Evolutionary conservation across 805 yeast species (phyloP).

Genomic region (Myxozyma melibiosi): DNA sequence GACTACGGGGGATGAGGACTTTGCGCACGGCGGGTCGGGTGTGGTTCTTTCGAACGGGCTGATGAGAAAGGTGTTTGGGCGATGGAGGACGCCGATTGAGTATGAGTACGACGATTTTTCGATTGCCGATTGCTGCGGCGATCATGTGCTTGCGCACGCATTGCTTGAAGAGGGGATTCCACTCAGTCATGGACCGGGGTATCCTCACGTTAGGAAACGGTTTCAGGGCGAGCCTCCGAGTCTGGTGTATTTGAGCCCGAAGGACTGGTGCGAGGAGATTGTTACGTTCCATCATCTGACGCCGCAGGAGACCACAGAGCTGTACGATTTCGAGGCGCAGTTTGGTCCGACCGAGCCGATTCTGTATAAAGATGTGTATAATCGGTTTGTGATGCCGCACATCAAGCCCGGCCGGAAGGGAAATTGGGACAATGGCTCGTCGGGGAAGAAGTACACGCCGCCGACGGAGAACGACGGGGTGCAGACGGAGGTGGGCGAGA

Average conservation of each 20-base stretch:
- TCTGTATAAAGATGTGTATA: conserved; percentile 40
- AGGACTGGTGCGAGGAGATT: conserved; percentile 40
- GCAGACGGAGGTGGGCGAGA: not conserved
- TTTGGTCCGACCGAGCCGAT: conserved; percentile 29
- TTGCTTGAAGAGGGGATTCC: conserved; percentile 31
- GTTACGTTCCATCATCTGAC: conserved; percentile 42
- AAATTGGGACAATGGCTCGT: conserved; percentile 38
- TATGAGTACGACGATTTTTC: conserved; percentile 35
- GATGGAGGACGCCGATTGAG: conserved; percentile 21
- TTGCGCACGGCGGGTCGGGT: conserved; percentile 48
- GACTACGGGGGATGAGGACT: conserved; percentile 29
- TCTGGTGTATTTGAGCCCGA: conserved; percentile 19
- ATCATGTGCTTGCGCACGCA: conserved; percentile 39
- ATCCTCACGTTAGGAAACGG: conserved; percentile 30
- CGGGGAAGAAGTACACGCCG: conserved; percentile 4
- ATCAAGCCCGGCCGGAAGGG: conserved; percentile 30
- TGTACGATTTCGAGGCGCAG: conserved; percentile 44
- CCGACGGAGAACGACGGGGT: not conserved
- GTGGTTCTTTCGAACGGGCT: conserved; percentile 42
- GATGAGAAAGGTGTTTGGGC: conserved; percentile 37
- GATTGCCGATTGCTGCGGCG: conserved; percentile 43
- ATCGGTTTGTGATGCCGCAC: conserved; percentile 42
- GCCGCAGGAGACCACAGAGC: conserved; percentile 13
- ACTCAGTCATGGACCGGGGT: conserved; percentile 23
- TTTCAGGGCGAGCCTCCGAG: conserved; percentile 42